Evolutionary conservation across 2,329 filamentous ascomycete species (phyloP), one percentile per base, ranked within the genome.

Genomic region (Trichoderma semiorbis): DNA sequence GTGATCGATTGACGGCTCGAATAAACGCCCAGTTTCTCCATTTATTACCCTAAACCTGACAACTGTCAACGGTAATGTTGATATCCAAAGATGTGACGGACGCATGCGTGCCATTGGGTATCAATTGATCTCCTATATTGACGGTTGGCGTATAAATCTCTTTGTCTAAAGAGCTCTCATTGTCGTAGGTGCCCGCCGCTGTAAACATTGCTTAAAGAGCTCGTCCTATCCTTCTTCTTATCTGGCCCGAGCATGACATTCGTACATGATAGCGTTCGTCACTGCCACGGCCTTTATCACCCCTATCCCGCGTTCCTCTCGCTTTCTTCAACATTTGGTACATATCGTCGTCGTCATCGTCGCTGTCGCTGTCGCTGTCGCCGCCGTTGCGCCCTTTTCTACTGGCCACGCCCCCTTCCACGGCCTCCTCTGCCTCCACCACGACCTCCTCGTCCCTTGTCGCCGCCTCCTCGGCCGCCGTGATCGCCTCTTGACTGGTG

Each of bases 401-500:
- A 36, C 70, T 73, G 79, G 21, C 80, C 81, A 39, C 81, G 76
- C 14, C 80, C 81, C 34, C 80, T 80, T 30, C 81, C 77, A 21
- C 80, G 80, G 30, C 81, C 76, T 6, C 81, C 81, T 50, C 81
- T 75, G 21, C 80, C 80, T 26, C 80, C 76, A 53, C 83, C 83
- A 34, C 81, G 77, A 26, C 81, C 81, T 30, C 81, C 81, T 67
- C 83, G 78, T 30, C 81, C 81, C 39, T 81, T 75, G 28, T 86
- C 84, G 67, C 83, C 82, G 28, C 85, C 84, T 26, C 89, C 85
- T 50, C 88, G 82, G 63, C 87, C 84, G 58, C 85, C 84, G 75
- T 91, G 86, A 47, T 90, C 89, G 69, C 88, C 88, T 77, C 88
- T 85, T 78, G 87, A 82, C 69, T 85, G 83, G n/a, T 85, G 83